Base-by-base conservation (phyloP, 2,329 filamentous ascomycete species). In the Trichoderma arundinaceum region DNA sequence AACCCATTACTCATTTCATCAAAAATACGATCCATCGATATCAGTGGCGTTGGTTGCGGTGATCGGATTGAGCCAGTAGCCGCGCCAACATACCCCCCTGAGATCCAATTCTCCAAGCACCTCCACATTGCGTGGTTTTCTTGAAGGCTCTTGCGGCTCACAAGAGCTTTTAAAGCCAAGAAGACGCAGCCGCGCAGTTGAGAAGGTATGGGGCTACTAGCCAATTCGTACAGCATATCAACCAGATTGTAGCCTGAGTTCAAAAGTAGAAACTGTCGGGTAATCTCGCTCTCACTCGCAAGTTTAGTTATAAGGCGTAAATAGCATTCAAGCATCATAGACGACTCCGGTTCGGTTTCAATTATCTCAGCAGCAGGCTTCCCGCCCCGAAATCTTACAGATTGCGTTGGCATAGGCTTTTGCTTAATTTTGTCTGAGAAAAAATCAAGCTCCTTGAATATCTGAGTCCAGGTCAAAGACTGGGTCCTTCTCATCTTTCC, bases 291-390 rank as follows among this genome's bases (percentile, higher is more conserved):
- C 74, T 94, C 88, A 22, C 85, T 83, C 68, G 90, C 89, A 9
- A 99, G 82, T 76, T 96, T 92, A 3, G 92, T 88, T 71, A 97
- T 91, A 5, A 99, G 84, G 35, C 94, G 88, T 60, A 99, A 83
- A 75, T 98, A 98, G 71, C 92, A 94, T 74, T 97, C 93, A 33
- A 99, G 83, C 92, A 99, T 97, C 78, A 97, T 91, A n/a, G 90
- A 89, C 46, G 92, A 96, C 76, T 99, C 96, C 4, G 93, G 92
- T 74, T 97, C 94, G 33, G 85, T 83, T 75, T 96, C 93, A 67
- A 92, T 88, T 67, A 90, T 85, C 51, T 90, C 88, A 17, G 81
- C 82, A 49, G 86, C 81, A 52, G 86, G 81, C 75, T 92, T 90
- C 53, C 85, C 84, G 62, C 84, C 76, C 67, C 88, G 84, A 71